Conservation (phyloP, 768 basidiomycete genomes). For the Suillus brevipes region DNA sequence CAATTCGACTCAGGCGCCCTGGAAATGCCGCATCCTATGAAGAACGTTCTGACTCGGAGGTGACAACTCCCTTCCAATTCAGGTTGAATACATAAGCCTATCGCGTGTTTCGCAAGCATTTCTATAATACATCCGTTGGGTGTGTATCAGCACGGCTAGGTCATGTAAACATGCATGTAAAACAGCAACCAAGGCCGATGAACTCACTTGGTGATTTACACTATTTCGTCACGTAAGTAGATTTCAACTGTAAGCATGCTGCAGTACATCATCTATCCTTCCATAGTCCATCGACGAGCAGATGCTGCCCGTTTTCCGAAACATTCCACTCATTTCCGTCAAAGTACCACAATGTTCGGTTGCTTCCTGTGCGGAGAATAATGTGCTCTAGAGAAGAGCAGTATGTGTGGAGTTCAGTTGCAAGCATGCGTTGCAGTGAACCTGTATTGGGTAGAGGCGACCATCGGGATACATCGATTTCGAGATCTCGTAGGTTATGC, state of each 20-base stretch:
- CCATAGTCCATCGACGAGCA: conserved; percentile 32
- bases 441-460: conserved; percentile 29
- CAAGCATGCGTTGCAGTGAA: conserved; percentile 36
- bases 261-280: conserved; percentile 23
- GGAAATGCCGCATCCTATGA: conserved; percentile 29
- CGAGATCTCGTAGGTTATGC: conserved; percentile 35
- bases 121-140: conserved; percentile 25
- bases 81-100: conserved; percentile 31
- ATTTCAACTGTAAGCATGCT: neutral
- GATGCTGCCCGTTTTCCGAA: conserved; percentile 26
- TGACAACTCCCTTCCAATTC: conserved; percentile 25
- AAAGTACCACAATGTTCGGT: conserved; percentile 30
- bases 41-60: conserved; percentile 26
- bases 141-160: conserved; percentile 22
- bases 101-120: conserved; percentile 21
- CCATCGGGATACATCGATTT: conserved; percentile 40
- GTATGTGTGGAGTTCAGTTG: conserved; percentile 40
- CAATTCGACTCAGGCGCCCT: conserved; percentile 27
- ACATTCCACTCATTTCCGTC: conserved; percentile 39
- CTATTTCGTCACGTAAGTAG: conserved; percentile 26
- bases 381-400: conserved; percentile 35
- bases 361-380: conserved; percentile 35
- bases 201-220: conserved; percentile 23
- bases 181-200: conserved; percentile 27
- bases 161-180: conserved; percentile 21